A percentile compares a stretch with the other conserved stretches of the same genome.
Conservation (phyloP, 352 stramenopile genomes). For the Blastocystis sp. region DNA sequence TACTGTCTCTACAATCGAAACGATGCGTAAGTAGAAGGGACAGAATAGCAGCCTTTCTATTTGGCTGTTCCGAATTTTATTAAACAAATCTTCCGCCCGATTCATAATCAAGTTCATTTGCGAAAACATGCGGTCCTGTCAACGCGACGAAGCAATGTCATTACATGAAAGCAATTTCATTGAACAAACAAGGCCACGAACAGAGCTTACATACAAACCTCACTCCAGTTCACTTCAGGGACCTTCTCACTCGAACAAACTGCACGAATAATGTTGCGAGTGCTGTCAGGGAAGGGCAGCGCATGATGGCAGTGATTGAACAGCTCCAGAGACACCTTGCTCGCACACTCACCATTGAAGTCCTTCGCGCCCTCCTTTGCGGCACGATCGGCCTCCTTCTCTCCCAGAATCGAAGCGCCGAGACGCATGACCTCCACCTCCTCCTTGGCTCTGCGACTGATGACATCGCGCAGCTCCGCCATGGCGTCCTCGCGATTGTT, state of each 20-base stretch:
- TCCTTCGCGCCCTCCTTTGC: neutral
- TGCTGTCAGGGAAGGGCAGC: neutral
- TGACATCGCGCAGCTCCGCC: neutral
- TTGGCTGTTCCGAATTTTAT: slow-evolving; percentile 34
- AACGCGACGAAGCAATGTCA: no score
- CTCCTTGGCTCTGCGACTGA: neutral
- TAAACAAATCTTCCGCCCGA: neutral
- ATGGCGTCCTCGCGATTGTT: neutral
- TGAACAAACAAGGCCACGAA: no score
- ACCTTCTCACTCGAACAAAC: neutral
- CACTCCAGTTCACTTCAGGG: slow-evolving; percentile 22
- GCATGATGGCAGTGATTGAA: neutral
- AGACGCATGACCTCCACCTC: slow-evolving; percentile 39
- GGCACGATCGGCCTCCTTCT: neutral
- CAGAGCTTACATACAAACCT: slow-evolving; percentile 8
- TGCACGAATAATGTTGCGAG: neutral
- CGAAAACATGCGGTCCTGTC: no score
- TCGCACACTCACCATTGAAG: neutral
- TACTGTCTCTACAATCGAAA: slow-evolving; percentile 28
- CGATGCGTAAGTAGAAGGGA: neutral
- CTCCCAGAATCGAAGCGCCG: neutral
- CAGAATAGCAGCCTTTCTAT: slow-evolving; percentile 23
- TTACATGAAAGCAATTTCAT: no score
- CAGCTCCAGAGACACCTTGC: neutral
- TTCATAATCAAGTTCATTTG: neutral